Base-by-base conservation (phyloP, 2,329 filamentous ascomycete species). In the Xylaria sp. region DNA sequence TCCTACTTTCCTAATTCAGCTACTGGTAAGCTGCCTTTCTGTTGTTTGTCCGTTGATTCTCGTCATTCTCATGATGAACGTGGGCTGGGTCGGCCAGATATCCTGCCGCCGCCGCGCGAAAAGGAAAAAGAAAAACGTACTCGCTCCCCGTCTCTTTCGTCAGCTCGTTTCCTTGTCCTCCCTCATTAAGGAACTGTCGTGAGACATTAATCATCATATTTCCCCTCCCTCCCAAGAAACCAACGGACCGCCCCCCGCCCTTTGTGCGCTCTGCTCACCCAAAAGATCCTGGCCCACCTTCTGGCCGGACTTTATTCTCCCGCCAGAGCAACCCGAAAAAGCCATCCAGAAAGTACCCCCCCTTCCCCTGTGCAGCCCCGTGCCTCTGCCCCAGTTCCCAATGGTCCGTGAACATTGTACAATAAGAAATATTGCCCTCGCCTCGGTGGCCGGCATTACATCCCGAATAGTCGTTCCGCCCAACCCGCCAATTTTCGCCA, bases 401-500 rank as follows among this genome's bases (percentile, higher is more conserved):
- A 48, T 54, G 52, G 55, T 54, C 64, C 60, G 56, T 61, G 60
- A 66, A 61, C 65, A 57, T 69, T 67, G 62, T 70, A 70, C 66
- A 69, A 67, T 59, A 61, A 66, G 29, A 66, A 63, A 54, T 57
- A n/a, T 51, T 59, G 60, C 40, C 37, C 18, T 54, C 56, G 58
- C 59, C 48, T 46, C 48, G 42, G 49, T 53, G 44, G 41, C 44
- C 54, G 65, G 63, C 60, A 34, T 60, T 60, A 58, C 60, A 58
- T 57, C 62, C 61, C 44, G 59, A 48, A 59, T 48, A 48, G 45
- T 53, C 54, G 51, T 57, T 40, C 56, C 50, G 37, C 51, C 56
- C 54, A 62, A 63, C 63, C 65, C 60, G 61, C 63, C 62, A 54
- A 60, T 66, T 69, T 67, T 69, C 66, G 65, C 67, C 66, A 69